Conservation (phyloP, 164 flowering plant genomes). For the Vitis amurensis region DNA sequence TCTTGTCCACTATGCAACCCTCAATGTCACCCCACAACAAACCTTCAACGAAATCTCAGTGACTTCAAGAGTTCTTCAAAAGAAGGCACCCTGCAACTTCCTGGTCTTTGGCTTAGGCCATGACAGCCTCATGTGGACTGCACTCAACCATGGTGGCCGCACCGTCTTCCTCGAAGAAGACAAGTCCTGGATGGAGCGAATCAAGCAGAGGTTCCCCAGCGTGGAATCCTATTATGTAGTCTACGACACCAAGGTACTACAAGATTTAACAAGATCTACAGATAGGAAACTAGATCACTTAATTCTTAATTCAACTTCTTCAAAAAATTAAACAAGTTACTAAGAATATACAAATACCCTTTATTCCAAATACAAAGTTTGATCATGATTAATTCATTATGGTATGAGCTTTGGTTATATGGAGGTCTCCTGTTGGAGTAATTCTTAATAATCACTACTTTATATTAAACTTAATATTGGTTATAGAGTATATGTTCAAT, state of each 20-base stretch:
- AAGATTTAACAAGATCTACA: too few relatives aligned
- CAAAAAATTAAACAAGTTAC: too few relatives aligned
- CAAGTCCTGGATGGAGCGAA: conserved; percentile 42
- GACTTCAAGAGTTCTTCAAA: conserved; percentile 27
- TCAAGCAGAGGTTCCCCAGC: conserved; percentile 45
- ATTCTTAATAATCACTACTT: too few relatives aligned
- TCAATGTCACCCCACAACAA: conserved; percentile 78
- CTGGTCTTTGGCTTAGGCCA: conserved; percentile 56
- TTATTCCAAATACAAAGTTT: too few relatives aligned
- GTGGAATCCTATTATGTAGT: conserved; percentile 67
- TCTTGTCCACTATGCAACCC: conserved; percentile 63
- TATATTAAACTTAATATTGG: too few relatives aligned
- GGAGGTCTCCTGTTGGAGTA: too few relatives aligned
- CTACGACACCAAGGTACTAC: conserved; percentile 55
- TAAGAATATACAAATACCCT: too few relatives aligned
- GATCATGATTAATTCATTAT: too few relatives aligned
- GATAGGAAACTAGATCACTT: too few relatives aligned
- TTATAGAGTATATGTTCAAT: too few relatives aligned
- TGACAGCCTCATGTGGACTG: conserved; percentile 64
- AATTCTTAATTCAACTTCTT: too few relatives aligned
- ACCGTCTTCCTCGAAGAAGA: conserved; percentile 63
- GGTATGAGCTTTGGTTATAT: too few relatives aligned
- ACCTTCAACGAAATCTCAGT: conserved; percentile 60
- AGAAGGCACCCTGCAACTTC: conserved; percentile 58
- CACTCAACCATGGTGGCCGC: conserved; percentile 67